phyloP scores from a whole-genome alignment of 257 asterid species.

The Solanum sejunctum region DNA sequence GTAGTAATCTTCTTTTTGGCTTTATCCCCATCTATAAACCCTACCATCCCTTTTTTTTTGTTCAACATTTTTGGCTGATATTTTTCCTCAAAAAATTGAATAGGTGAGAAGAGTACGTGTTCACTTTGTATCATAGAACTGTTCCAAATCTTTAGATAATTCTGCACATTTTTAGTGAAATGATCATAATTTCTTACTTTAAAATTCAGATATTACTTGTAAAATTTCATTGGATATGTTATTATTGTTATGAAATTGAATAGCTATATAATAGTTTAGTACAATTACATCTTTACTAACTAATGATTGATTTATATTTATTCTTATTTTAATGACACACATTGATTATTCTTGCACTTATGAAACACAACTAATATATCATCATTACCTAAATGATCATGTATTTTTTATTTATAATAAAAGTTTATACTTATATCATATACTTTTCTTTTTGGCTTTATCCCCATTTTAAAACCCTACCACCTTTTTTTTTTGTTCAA shows the following conservation, averaged over 20 bases:
- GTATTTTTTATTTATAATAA: not conserved
- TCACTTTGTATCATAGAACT: accelerated
- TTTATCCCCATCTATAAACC: not conserved
- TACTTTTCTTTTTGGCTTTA: not conserved
- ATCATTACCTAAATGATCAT: conserved; percentile 3
- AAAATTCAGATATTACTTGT: no score
- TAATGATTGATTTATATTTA: not conserved
- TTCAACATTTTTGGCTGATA: conserved; percentile 14
- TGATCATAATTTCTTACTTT: no score
- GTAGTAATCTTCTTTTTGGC: not conserved
- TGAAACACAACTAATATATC: conserved; percentile 3
- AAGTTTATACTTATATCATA: not conserved
- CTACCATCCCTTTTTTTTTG: not conserved
- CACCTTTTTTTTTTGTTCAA: conserved; percentile 5
- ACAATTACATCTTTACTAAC: not conserved
- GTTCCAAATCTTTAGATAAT: no score
- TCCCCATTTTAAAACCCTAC: not conserved
- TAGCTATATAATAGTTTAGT: not conserved
- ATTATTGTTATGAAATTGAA: not conserved
- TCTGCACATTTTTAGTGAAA: no score
- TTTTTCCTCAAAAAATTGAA: conserved; percentile 2
- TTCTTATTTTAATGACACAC: not conserved
- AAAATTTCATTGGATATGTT: no score
- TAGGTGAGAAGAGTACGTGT: not conserved
- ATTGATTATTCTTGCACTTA: not conserved